Percentiles rank a stretch among this genome's conserved stretches.
phyloP scores from a whole-genome alignment of 2,329 filamentous ascomycete genomes.

The Paraconiothyrium sp. region DNA sequence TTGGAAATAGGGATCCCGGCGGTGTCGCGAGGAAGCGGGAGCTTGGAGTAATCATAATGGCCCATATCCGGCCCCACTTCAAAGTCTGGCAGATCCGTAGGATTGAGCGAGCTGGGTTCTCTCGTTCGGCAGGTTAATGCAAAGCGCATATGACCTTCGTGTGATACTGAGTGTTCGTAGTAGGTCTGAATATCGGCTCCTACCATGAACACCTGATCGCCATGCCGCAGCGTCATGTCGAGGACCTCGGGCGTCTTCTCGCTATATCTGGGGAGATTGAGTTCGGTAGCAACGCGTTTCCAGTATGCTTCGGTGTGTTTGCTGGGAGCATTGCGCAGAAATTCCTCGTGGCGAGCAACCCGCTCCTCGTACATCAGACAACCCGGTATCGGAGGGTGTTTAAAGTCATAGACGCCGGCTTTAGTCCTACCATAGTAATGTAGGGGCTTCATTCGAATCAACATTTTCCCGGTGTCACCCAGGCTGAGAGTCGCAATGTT shows the following conservation, averaged over 20 bases:
- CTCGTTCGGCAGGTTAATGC: conserved; percentile 67
- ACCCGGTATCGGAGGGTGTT: conserved; percentile 37
- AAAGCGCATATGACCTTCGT: conserved; percentile 63
- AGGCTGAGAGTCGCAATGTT: conserved; percentile 69
- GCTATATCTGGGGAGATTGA: conserved; percentile 40
- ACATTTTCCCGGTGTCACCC: conserved; percentile 67
- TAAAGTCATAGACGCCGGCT: conserved; percentile 43
- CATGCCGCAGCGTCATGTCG: conserved; percentile 64
- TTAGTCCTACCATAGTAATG: conserved; percentile 54
- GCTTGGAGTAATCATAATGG: conserved; percentile 46
- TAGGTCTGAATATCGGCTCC: conserved; percentile 66
- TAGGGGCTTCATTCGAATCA: conserved; percentile 64
- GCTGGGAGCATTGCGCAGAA: conserved; percentile 29
- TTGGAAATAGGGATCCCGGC: neutral
- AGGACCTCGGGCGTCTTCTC: conserved; percentile 50
- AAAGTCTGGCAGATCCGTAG: conserved; percentile 51
- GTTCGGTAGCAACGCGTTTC: conserved; percentile 49
- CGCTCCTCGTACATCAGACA: conserved; percentile 48
- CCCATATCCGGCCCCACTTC: conserved; percentile 46
- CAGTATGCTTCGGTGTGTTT: conserved; percentile 37
- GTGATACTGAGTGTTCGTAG: conserved; percentile 68
- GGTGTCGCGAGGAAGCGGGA: conserved; percentile 11
- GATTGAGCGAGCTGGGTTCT: conserved; percentile 54
- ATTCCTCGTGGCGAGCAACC: conserved; percentile 33
- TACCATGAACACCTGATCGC: conserved; percentile 73